A percentile compares a stretch with the other conserved stretches of the same genome.
phyloP scores from a whole-genome alignment of 1,284 basidiomycete species.

The Agroathelia rolfsii region DNA sequence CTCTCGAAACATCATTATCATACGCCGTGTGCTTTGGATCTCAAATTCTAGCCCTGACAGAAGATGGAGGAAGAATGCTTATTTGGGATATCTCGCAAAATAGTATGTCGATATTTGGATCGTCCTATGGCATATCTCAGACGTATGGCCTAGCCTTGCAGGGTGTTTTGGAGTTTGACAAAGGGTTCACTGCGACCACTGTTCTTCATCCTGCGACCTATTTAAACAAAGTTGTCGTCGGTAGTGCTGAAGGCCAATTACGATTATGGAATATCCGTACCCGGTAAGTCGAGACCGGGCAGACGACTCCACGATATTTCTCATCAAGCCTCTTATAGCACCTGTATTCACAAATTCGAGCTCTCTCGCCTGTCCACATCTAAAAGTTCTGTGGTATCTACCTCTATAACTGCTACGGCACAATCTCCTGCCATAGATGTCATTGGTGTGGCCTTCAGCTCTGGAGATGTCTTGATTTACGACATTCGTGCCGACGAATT shows the following conservation, averaged over 20 bases:
- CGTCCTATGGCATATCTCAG: background rate
- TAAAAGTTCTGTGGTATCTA: constrained; percentile 17
- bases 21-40: constrained; percentile 72
- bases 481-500: constrained; percentile 87
- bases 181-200: constrained; percentile 74
- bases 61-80: constrained; percentile 73
- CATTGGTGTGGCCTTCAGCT: constrained; percentile 82
- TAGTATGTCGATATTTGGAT: constrained; percentile 30
- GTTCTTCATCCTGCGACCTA: constrained; percentile 94
- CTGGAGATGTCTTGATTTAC: constrained; percentile 82
- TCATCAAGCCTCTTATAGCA: constrained; percentile 31
- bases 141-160: constrained; percentile 36
- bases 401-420: constrained; percentile 66
- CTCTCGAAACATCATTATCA: constrained; percentile 47
- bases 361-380: constrained; percentile 38
- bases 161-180: constrained; percentile 61
- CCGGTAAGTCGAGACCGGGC: constrained; percentile 51
- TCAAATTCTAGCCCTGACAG: constrained; percentile 70
- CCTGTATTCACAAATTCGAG: constrained; percentile 57
- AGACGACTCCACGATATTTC: background rate
- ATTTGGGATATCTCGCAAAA: constrained; percentile 67
- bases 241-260: constrained; percentile 72
- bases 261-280: constrained; percentile 94
- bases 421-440: constrained; percentile 97
- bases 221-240: constrained; percentile 90